Evolutionary conservation across 1,284 basidiomycete genomes (phyloP).

Genomic region (Irpex sp.): DNA sequence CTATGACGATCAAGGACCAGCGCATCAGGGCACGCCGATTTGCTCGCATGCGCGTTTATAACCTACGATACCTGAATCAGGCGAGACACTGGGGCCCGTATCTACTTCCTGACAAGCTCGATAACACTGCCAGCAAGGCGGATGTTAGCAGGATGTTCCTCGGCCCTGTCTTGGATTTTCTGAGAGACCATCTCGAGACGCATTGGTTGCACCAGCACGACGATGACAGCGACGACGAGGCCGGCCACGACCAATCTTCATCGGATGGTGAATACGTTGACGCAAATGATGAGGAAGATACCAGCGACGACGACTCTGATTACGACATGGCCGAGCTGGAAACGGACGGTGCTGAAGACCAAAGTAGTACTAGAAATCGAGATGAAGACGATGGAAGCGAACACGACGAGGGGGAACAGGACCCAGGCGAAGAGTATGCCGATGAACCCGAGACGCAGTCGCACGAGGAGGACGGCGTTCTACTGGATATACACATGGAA

Average conservation of each 20-base stretch:
- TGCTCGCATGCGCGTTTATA: conserved; percentile 41
- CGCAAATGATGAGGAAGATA: conserved; percentile 6
- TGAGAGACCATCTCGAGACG: conserved; percentile 6
- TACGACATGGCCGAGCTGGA: conserved; percentile 10
- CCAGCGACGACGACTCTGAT: conserved; percentile 19
- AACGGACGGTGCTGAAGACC: no score
- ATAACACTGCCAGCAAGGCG: neutral
- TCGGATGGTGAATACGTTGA: conserved; percentile 2
- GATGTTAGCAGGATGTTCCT: neutral
- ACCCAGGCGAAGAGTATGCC: no score
- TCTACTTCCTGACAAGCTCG: conserved; percentile 24
- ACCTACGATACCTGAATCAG: conserved; percentile 40
- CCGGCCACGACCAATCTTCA: conserved; percentile 11
- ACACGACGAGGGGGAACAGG: no score
- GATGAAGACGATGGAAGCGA: conserved; percentile 17
- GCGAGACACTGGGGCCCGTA: conserved; percentile 47
- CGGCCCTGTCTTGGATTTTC: neutral
- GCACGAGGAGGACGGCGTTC: no score
- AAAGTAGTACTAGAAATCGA: conserved; percentile 8
- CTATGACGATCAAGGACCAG: conserved; percentile 22
- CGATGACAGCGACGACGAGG: conserved; percentile 20
- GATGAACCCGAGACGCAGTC: no score
- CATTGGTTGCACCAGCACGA: conserved; percentile 12
- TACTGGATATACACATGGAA: no score
- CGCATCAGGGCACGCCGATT: conserved; percentile 12